A percentile compares a stretch with the other conserved stretches of the same genome.
Evolutionary conservation across 2,329 filamentous ascomycete species (phyloP).

Genomic region (Penicillium hesseltinei): DNA sequence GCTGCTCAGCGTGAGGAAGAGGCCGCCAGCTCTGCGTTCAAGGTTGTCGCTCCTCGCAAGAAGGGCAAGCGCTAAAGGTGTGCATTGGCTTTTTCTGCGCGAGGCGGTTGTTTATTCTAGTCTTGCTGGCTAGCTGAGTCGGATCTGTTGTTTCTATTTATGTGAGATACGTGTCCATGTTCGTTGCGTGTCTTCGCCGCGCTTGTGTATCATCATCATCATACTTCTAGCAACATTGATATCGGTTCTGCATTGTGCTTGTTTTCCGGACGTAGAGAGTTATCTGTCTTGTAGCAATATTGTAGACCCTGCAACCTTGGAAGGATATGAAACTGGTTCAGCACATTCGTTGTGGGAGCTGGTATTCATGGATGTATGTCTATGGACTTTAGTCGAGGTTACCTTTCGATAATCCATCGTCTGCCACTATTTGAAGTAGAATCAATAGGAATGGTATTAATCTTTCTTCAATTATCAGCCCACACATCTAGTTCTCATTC

Average conservation of each 20-base stretch:
- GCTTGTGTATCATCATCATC: neutral
- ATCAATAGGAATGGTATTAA: neutral
- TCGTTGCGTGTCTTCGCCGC: neutral
- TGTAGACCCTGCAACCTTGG: neutral
- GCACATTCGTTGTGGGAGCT: neutral
- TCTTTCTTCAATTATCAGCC: no score
- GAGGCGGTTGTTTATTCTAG: neutral
- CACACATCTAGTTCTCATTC: no score
- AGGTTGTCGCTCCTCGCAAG: slow-evolving; percentile 89
- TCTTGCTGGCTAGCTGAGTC: neutral
- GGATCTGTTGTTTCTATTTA: slow-evolving; percentile 4
- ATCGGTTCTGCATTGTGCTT: neutral
- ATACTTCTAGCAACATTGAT: neutral
- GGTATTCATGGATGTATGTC: neutral
- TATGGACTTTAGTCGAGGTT: neutral
- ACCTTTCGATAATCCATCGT: neutral
- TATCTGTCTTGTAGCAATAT: neutral
- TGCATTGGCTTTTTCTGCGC: slow-evolving; percentile 25
- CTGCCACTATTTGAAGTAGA: neutral
- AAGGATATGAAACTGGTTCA: neutral
- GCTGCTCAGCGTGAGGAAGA: slow-evolving; percentile 50
- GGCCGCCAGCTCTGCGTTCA: slow-evolving; percentile 64
- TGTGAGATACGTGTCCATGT: slow-evolving; percentile 3
- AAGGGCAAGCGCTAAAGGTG: slow-evolving; percentile 69
- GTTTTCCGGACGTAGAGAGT: neutral